Evolutionary conservation across 1,284 basidiomycete species (phyloP), one percentile per base, ranked within the genome.

Genomic region (Leccinum ponderosum): DNA sequence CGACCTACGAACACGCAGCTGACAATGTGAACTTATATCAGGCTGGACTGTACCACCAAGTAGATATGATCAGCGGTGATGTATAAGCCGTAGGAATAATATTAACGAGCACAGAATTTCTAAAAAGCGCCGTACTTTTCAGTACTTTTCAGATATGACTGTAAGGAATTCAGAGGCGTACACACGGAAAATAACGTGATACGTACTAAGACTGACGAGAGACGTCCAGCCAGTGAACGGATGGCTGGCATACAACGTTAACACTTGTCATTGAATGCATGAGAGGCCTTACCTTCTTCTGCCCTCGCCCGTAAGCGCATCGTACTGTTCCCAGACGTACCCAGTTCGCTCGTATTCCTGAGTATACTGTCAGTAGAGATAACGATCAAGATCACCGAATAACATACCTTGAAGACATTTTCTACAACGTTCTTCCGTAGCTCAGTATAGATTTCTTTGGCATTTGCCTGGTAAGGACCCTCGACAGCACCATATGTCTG

Each of bases 301-400:
- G 1, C 95, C 95, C 69, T 92, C 84, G 12, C 95, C 95, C 9
- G 86, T 93, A 8, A 80, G 76, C 0, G 94, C 79, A 72, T 98
- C 90, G 74, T 97, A 98, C 75, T 98, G 96, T 75, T 98, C 95
- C 94, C 95, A 98, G 9, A 95, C 93, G 73, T 94, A 96, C 7
- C 94, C 95, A 1, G 95, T 97, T 29, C 91, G 84, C 68, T 92
- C 80, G 73, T 95, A 97, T 76, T 97, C 94, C 91, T 95, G 12
- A 69, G 51, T 9, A n/a, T 60, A n/a, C 39, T 33, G 42, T 74
- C 17, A 68, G 58, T 29, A 53, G 57, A 55, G 57, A 63, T 60
- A 48, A 17, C 27, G 7, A 20, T 42, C 15, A 33, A 35, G 6
- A 20, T 44, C 2, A 3, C 12, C 22, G 25, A n/a, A 35, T n/a